These are phyloP conservation scores for Aquilaria sinensis DNA, from an alignment of 345 rosid species.

Conservation along the genomic window DNA sequence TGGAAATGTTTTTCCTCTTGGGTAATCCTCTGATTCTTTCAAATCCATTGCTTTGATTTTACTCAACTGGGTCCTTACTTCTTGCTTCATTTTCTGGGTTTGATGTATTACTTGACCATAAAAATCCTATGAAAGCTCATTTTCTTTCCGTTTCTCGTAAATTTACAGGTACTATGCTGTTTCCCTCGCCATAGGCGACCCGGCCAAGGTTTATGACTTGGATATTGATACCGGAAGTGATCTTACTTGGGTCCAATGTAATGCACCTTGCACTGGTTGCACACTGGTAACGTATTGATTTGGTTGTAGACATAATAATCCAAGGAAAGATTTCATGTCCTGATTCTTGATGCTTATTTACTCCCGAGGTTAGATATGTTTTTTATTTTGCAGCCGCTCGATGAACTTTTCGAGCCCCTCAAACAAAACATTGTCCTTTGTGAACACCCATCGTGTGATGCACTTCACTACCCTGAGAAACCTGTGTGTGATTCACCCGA, in stretches of 20 bases:
- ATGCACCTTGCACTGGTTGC: constrained; percentile 90
- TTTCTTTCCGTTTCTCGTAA: background rate
- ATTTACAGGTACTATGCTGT: constrained; percentile 72
- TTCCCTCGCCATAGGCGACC: constrained; percentile 54
- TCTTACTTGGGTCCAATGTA: constrained; percentile 94
- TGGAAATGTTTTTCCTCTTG: constrained; percentile 91
- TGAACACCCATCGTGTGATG: constrained; percentile 41
- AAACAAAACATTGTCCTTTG: constrained; percentile 46
- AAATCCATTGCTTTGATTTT: background rate
- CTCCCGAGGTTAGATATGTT: background rate
- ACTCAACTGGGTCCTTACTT: background rate
- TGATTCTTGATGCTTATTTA: constrained; percentile 4
- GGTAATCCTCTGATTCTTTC: constrained; percentile 33
- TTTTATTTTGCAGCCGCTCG: constrained; percentile 43
- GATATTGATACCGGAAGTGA: constrained; percentile 98
- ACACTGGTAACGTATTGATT: constrained; percentile 42
- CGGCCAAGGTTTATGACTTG: constrained; percentile 71
- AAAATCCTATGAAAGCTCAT: background rate
- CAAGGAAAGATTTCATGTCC: background rate
- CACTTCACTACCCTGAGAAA: constrained; percentile 24
- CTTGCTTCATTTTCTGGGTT: background rate
- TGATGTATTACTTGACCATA: background rate
- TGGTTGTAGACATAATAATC: background rate
- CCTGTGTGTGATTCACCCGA: constrained; percentile 37
- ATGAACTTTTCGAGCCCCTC: constrained; percentile 57